Evolutionary conservation across 352 stramenopile species (phyloP).

Genomic region (Globisporangium takayamanum): DNA sequence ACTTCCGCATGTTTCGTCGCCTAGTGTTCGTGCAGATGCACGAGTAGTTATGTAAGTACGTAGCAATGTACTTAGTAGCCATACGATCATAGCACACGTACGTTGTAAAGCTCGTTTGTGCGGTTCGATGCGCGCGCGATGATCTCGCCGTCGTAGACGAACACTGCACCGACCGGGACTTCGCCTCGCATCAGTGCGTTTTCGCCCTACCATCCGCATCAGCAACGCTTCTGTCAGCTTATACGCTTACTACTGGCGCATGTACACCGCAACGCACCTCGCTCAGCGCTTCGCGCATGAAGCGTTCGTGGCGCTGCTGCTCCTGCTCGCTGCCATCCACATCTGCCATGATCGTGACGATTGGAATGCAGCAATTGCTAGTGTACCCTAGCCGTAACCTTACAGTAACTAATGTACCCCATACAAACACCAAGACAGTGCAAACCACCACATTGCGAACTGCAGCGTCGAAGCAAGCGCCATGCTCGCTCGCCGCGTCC

Average conservation of each 20-base stretch:
- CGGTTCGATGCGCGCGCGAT: conserved; percentile 80
- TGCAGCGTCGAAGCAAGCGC: background rate
- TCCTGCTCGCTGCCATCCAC: conserved; percentile 2
- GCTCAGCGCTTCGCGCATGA: conserved; percentile 66
- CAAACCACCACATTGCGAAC: background rate
- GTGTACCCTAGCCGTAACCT: background rate
- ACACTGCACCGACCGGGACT: conserved; percentile 91
- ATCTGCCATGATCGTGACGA: background rate
- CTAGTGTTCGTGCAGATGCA: conserved; percentile 17
- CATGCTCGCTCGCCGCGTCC: conserved; percentile 10
- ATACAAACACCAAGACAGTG: background rate
- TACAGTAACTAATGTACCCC: background rate
- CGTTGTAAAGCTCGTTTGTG: conserved; percentile 86
- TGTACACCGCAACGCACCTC: conserved; percentile 29
- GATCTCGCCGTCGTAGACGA: conserved; percentile 73
- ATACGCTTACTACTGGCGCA: background rate
- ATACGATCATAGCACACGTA: conserved; percentile 9
- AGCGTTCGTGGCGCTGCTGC: conserved; percentile 35
- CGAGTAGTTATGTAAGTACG: background rate
- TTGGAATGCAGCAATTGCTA: background rate
- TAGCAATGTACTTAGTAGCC: background rate
- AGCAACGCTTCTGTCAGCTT: background rate
- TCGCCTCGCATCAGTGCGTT: conserved; percentile 69
- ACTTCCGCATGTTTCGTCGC: conserved; percentile 89
- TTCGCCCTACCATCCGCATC: conserved; percentile 45